Evolutionary conservation across 805 yeast genomes (phyloP).

Genomic region (Brettanomyces sp.): DNA sequence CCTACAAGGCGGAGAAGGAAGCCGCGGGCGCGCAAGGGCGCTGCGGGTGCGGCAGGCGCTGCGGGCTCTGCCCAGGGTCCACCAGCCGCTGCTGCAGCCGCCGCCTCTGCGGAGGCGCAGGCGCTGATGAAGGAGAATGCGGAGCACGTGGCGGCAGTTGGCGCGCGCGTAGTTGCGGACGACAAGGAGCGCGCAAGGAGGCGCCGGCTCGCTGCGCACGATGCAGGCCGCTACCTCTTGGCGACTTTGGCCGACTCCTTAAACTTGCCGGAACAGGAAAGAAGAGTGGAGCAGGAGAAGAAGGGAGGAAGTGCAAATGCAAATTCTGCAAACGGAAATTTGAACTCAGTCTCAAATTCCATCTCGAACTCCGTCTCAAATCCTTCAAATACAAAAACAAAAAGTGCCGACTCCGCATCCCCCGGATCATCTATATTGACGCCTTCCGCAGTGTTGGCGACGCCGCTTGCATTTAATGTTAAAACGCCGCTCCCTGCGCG

Average conservation of each 20-base stretch:
- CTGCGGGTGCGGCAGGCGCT: not conserved
- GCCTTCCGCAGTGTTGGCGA: conserved; percentile 30
- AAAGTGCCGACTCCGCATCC: too few species aligned
- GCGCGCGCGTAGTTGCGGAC: conserved; percentile 13
- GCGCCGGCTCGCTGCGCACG: conserved; percentile 34
- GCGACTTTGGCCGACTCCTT: conserved; percentile 43
- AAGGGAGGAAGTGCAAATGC: not conserved
- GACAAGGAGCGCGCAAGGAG: conserved; percentile 37
- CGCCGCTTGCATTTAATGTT: conserved; percentile 27
- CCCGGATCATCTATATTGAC: conserved; percentile 16
- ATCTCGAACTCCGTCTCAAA: not conserved
- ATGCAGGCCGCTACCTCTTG: conserved; percentile 40
- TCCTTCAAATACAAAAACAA: not conserved
- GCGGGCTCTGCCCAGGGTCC: not conserved
- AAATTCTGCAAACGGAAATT: too few species aligned
- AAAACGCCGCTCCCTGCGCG: conserved; percentile 20
- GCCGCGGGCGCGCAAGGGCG: not conserved
- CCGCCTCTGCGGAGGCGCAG: conserved; percentile 17
- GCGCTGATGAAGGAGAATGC: conserved; percentile 21
- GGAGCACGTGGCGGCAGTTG: conserved; percentile 22
- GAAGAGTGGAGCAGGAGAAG: conserved; percentile 10
- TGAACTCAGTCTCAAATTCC: not conserved
- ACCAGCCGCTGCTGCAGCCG: conserved; percentile 3
- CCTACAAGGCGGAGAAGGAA: not conserved
- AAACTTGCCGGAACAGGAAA: conserved; percentile 33